Evolutionary conservation across 2,329 filamentous ascomycete genomes (phyloP), one percentile per base, ranked within the genome.

Genomic region (Sporothrix globosa): DNA sequence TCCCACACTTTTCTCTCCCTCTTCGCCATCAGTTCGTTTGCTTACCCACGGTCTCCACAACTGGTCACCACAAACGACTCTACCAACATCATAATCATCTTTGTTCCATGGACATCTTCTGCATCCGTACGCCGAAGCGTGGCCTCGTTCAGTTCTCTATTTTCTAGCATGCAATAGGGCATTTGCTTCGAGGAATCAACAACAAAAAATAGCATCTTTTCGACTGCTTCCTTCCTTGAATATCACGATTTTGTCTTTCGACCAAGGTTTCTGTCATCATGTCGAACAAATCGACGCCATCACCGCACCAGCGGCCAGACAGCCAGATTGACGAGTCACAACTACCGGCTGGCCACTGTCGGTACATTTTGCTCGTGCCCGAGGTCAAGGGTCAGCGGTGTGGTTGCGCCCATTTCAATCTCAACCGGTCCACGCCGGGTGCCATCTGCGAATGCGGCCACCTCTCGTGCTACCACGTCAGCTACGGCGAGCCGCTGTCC

Each of bases 361-460:
- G 86, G 72, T 88, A 86, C 74, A 88, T 89, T 72, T 77, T 89
- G 41, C 80, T 86, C 39, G 81, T 85, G 69, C 85, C 86, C 6
- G 85, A 86, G 74, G 81, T 87, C 76, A 86, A 84, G 74, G 86
- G 86, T 67, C 82, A 86, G 71, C 84, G 87, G 56, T 89, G 87
- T 76, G 86, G 83, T 58, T 89, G 87, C 74, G 84, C 86, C 72
- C 81, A 83, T 72, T 89, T 89, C 77, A 83, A 83, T 4, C 82
- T 85, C 70, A 88, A 87, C 76, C 81, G 80, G 67, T 76, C 80
- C n/a, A 79, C 85, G 13, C 86, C 86, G 0, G 83, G 86, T 50
- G 84, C 85, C 68, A 83, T 80, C 24, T 89, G 87, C 74, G 83
- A 87, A 67, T 89, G 87, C 74, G 87, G 87, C 6, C 87, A 89